These are phyloP conservation scores for Thermothelomyces thermophilus DNA, from an alignment of 2,329 filamentous ascomycete species.

Conservation along the genomic window DNA sequence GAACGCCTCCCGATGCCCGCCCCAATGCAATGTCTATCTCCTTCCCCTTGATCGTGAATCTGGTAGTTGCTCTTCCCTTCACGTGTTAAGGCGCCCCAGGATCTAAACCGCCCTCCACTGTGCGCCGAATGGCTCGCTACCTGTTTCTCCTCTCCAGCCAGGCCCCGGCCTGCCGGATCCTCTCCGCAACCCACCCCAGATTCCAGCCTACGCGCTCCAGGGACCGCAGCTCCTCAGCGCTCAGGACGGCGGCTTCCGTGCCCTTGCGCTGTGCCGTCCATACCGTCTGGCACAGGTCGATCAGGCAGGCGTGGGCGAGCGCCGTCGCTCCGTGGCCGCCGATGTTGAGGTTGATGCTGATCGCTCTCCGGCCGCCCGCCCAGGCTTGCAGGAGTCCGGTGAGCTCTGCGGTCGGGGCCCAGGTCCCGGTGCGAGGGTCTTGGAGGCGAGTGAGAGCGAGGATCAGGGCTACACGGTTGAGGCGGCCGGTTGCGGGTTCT, in stretches of 20 bases:
- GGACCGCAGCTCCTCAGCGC: slow-evolving; percentile 13
- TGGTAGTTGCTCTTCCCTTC: no score
- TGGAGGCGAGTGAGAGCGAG: slow-evolving; percentile 19
- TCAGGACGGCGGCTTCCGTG: slow-evolving; percentile 14
- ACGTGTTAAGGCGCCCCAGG: no score
- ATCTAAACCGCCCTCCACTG: no score
- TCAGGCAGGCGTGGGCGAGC: slow-evolving; percentile 18
- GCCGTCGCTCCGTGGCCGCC: slow-evolving; percentile 14
- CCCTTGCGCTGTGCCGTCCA: slow-evolving; percentile 21
- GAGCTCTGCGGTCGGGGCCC: slow-evolving; percentile 15
- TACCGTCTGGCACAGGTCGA: slow-evolving; percentile 16
- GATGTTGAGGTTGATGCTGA: neutral
- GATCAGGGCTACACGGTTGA: slow-evolving; percentile 21
- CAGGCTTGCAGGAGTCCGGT: slow-evolving; percentile 15
- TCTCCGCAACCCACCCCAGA: slow-evolving; percentile 15
- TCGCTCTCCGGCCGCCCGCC: neutral
- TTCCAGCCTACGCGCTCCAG: slow-evolving; percentile 21
- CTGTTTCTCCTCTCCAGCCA: neutral
- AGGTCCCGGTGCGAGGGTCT: slow-evolving; percentile 18
- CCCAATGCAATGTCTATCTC: no score
- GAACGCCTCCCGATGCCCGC: no score
- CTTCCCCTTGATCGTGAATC: no score
- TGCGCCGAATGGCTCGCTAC: no score
- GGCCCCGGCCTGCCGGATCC: neutral
- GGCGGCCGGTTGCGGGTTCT: neutral